Evolutionary conservation across 495 filamentous ascomycete species (phyloP), one percentile per base, ranked within the genome.

Genomic region (Penicillium subrubescens): DNA sequence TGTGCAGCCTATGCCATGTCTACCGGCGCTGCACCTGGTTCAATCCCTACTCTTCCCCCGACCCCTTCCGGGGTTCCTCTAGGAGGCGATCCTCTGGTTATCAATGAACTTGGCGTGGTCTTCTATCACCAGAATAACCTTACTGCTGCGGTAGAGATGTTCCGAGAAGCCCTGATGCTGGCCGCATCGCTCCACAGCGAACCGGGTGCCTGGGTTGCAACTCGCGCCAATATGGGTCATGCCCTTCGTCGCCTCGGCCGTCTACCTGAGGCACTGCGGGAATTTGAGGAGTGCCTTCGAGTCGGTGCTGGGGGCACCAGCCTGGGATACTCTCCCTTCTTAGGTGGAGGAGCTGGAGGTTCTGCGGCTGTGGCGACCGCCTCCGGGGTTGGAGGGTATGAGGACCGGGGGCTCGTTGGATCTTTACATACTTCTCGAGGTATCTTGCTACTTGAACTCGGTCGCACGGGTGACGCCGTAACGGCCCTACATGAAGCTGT

Each of bases 101-200:
- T 99, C 21, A 98, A 99, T 74, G 95, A 99, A 76, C 87, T 97
- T 70, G 95, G 94, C 29, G 90, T 98, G 8, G 93, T 97, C 0
- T 87, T 91, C 50, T 99, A 97, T 74, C 93, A 98, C 71, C 92
- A 97, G 71, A 90, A 94, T 66, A 84, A 90, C 44, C 84, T 93
- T 15, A 78, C 87, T 34, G 87, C 89, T 15, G 90, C 95, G 6
- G 84, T 90, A 14, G 79, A 82, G 8, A 77, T 93, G 54, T 98
- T 99, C 76, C 78, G 76, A 2, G 85, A 86, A 66, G 90, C 94
- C 0, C 83, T 99, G 25, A 74, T 77, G 29, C 83, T 97, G 59
- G 92, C 94, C 1, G 84, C 87, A 0, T 89, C 93, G 23, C 93
- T 95, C 53, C 87, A 91, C 61, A 88, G 89, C 60, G 92, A 96